Base-by-base conservation (phyloP, 2,329 filamentous ascomycete genomes). In the Myriosclerotinia duriaeana region DNA sequence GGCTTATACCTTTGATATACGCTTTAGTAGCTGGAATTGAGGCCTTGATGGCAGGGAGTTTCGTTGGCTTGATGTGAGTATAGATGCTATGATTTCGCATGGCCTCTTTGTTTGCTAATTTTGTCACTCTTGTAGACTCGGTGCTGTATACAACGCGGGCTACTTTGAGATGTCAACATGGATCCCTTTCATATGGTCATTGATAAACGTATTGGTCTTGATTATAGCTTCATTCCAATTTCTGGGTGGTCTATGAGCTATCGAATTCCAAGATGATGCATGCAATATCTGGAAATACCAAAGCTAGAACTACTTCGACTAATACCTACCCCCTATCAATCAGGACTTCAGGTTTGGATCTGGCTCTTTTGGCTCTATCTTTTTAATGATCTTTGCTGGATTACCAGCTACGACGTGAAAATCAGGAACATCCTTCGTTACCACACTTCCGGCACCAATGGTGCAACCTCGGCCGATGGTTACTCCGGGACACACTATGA, bases 371-470 rank as follows among this genome's bases (percentile, higher is more conserved):
- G 78, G 76, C 65, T 78, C 77, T 64, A 79, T 74, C 65, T 74
- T 79, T 67, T 73, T 80, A 61, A 90, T 77, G 20, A 89, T 77
- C 59, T 81, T 82, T 14, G 88, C 89, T 48, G 89, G 89, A 71
- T 90, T 91, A 0, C 89, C 89, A 22, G 81, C 88, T 0, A 87
- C 87, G 15, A 88, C 82, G 11, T 82, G 83, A 69, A 85, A 87
- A 9, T 84, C 82, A 5, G 86, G 83, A n/a, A 91, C 84, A 76
- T 89, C 82, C 79, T 89, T 95, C 2, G 91, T 95, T 34, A 96
- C 92, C 5, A 96, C 90, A 75, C 89, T 92, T 1, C 89, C 91
- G 1, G 93, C 92, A 0, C 91, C 93, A 68, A 96, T 83, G 0
- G 88, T 90, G 5, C 81, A 83, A 0, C 92, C 92, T 65, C 84